Evolutionary conservation across 306 rosid genomes (phyloP).

Genomic region (Betula pendula): DNA sequence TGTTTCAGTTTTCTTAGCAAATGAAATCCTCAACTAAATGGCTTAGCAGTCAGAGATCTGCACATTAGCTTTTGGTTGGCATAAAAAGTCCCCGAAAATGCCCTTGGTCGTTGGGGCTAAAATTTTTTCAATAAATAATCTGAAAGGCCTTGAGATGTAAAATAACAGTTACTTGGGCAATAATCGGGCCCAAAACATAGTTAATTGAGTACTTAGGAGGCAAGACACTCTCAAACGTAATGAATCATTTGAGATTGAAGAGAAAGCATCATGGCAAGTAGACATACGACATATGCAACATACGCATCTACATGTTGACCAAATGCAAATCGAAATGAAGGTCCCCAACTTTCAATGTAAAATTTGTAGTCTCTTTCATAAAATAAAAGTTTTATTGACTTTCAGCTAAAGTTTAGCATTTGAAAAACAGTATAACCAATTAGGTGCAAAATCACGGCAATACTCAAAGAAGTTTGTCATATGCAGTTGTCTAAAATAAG

Average conservation of each 20-base stretch:
- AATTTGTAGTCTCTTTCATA: neutral
- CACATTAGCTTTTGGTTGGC: constrained; percentile 5
- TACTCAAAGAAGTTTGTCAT: neutral
- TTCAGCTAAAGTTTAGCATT: neutral
- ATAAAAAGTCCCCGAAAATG: no score
- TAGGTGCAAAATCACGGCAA: neutral
- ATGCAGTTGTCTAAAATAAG: neutral
- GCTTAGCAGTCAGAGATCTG: neutral
- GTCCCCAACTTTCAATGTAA: neutral
- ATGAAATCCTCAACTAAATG: neutral
- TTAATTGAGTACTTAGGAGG: neutral
- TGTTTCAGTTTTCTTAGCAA: neutral
- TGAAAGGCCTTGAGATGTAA: no score
- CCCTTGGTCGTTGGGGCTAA: no score
- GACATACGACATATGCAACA: neutral
- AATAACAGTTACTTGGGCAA: no score
- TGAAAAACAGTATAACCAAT: neutral
- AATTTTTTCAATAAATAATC: no score
- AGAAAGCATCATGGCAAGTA: neutral
- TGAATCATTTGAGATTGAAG: neutral
- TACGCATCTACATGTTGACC: neutral
- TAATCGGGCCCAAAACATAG: neutral
- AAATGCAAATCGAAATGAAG: neutral
- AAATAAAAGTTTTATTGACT: neutral
- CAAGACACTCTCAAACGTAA: neutral